Conservation (phyloP, 164 flowering plant species). For the Santalum album region DNA sequence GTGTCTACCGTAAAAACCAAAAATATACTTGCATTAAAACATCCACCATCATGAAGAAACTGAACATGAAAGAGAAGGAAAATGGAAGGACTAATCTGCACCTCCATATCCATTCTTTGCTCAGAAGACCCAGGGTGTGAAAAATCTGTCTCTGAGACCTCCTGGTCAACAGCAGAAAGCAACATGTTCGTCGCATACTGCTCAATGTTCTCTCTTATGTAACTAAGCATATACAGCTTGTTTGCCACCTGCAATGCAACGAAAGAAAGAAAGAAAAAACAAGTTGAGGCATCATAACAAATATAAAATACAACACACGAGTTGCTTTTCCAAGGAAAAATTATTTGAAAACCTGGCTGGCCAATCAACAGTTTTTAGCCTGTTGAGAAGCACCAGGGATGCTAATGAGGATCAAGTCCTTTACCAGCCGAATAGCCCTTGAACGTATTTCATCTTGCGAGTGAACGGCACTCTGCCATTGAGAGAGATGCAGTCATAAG, state of each 20-base stretch:
- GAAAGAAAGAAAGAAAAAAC: slow-evolving; percentile 5
- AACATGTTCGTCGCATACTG: slow-evolving; percentile 71
- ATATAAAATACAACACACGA: slow-evolving; percentile 1
- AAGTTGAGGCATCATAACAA: slow-evolving; percentile 2
- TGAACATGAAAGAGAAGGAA: background rate
- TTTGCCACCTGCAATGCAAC: slow-evolving; percentile 74
- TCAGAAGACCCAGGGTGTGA: slow-evolving; percentile 28
- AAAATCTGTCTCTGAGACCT: slow-evolving; percentile 27
- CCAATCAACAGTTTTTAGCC: background rate
- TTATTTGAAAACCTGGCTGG: background rate
- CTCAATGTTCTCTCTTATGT: slow-evolving; percentile 59
- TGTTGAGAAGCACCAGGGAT: background rate
- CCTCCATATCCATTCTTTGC: slow-evolving; percentile 50
- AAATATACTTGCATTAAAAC: too few species aligned
- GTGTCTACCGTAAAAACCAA: too few species aligned
- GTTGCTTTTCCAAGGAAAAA: too few species aligned
- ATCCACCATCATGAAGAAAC: too few species aligned
- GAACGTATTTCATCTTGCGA: slow-evolving; percentile 81
- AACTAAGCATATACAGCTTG: slow-evolving; percentile 68
- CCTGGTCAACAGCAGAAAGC: slow-evolving; percentile 60
- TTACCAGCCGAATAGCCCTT: slow-evolving; percentile 93
- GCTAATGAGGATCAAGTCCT: background rate
- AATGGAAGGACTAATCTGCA: slow-evolving; percentile 16
- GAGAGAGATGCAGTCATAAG: slow-evolving; percentile 10
- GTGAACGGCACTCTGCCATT: slow-evolving; percentile 82